Base-by-base conservation (phyloP, 2,329 filamentous ascomycete genomes). In the Helminthosporium solani region DNA sequence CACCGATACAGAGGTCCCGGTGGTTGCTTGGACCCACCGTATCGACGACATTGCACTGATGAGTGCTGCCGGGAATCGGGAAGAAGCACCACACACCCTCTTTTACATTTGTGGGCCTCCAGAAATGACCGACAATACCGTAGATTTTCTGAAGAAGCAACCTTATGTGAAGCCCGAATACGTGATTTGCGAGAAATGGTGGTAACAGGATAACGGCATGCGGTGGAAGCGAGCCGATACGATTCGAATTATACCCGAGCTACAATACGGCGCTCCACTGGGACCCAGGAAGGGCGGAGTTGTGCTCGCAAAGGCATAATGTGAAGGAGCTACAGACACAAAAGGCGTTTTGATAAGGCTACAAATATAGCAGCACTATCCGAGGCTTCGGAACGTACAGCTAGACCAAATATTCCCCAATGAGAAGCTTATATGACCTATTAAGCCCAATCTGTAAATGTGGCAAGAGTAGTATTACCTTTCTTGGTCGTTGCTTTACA, bases 111-210 rank as follows among this genome's bases (percentile, higher is more conserved):
- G 76, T 47, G 76, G 76, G 2, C 75, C 75, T 16, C 70, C 72
- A 18, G 59, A 57, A 36, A 77, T 78, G 73, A 77, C 75, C 3
- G 75, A 78, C 52, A 63, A 70, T 33, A 60, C 74, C 37, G 74
- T 77, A 3, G 62, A 64, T 5, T 70, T 68, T 40, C 45, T 77
- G 45, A 56, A 60, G 34, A 57, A 53, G 23, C 68, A 73, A 52
- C 54, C 67, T 4, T 66, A 71, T 7, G 70, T 78, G 53, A 51
- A 53, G 18, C 49, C 60, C 15, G 67, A 70, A 30, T 60, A 64
- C 21, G 75, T 78, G 7, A 51, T 77, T 5, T 77, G 73, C 52
- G 76, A 78, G 60, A 78, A 77, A 58, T 78, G 76, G 76, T 78
- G 76, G 76, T 78, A 60, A 54, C 11, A 12, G 7, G 8, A 18